Evolutionary conservation across 2,329 filamentous ascomycete genomes (phyloP).

Genomic region (Emergomyces pasteurianus): DNA sequence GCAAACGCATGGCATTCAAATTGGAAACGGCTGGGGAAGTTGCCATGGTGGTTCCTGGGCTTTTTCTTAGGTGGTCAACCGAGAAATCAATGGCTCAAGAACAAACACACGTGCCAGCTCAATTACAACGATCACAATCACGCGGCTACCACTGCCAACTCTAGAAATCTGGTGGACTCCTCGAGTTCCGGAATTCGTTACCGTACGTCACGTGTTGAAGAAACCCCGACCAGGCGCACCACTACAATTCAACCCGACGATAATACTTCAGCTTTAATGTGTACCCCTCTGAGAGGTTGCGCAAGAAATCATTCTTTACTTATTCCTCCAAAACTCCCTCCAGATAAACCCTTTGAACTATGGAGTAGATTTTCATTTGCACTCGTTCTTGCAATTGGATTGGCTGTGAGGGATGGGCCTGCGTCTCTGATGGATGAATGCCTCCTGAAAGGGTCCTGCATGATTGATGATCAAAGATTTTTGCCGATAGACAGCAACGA

Average conservation of each 20-base stretch:
- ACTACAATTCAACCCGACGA: not conserved
- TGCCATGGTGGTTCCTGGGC: constrained; percentile 28
- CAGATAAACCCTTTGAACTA: not conserved
- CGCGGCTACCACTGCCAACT: not conserved
- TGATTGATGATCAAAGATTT: not conserved
- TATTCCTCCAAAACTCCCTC: not conserved
- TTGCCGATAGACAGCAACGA: not conserved
- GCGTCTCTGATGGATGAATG: constrained; percentile 16
- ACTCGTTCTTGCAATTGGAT: constrained; percentile 37
- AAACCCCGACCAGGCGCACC: not conserved
- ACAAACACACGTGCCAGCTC: not conserved
- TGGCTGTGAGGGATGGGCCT: constrained; percentile 37
- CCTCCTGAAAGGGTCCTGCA: not conserved
- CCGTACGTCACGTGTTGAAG: not conserved
- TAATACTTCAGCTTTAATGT: constrained; percentile 9
- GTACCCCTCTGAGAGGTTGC: not conserved
- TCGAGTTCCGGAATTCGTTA: not conserved
- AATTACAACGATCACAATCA: not conserved
- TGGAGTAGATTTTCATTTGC: constrained; percentile 40
- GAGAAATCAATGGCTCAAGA: constrained; percentile 9
- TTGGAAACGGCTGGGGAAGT: constrained; percentile 18
- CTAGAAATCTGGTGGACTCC: not conserved
- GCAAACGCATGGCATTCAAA: constrained; percentile 24
- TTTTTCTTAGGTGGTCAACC: constrained; percentile 17
- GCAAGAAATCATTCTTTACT: not conserved